Evolutionary conservation across 306 rosid species (phyloP), one percentile per base, ranked within the genome.

Genomic region (Trichosanthes cucumerina): DNA sequence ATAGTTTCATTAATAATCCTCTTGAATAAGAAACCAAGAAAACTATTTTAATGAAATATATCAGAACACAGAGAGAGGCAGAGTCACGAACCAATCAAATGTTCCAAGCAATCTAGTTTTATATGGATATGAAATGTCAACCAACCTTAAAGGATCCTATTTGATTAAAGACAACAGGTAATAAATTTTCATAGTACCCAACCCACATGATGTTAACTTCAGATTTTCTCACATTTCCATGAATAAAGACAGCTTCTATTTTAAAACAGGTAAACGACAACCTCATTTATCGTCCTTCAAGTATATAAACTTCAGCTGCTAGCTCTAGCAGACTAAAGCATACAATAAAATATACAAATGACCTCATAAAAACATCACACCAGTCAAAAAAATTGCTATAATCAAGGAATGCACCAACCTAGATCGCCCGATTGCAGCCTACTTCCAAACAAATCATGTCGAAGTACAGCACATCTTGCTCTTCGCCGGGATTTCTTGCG

Each of bases 401-500:
- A 73, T 73, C 77, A 73, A 49, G 77, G 77, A 72, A 73, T 47
- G 24, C 59, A 73, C 47, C 46, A 31, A 28, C 58, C 78, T 74
- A 50, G 78, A 50, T 74, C 47, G 24, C 75, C 52, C 50, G 56
- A 4, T 44, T 74, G 36, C 26, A 74, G 7, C 62, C 44, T 50
- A 58, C 31, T 24, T 77, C 58, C 44, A 59, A 43, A 15, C 38
- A 14, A 59, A 39, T 77, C 70, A 77, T 77, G 86, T 84, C 31
- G 89, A 71, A 72, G 86, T 79, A 82, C 97, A 92, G 60, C 98
- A 93, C 91, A 83, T 70, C 50, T 38, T 87, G 78, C 79, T 88
- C 88, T 88, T 93, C 2, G 90, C 87, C 9, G 98, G 97, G 81
- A 93, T 81, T 84, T 80, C 96, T 81, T 91, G 97, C 23, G 92